Evolutionary conservation across 2,329 filamentous ascomycete species (phyloP), one percentile per base, ranked within the genome.

Genomic region (Aulographum hederae): DNA sequence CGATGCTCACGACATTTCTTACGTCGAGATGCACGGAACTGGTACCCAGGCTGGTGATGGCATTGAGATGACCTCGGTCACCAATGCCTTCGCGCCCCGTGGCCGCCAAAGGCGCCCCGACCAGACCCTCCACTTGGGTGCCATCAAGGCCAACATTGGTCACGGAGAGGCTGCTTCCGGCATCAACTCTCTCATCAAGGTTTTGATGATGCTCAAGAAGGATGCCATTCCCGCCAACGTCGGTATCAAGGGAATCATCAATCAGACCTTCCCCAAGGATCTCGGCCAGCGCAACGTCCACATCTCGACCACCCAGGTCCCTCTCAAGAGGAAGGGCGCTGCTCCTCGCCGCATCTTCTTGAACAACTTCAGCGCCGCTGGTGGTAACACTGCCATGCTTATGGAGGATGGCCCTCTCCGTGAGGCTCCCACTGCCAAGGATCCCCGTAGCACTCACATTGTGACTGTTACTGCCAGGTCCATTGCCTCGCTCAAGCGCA

Each of bases 21-120:
- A 86, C 45, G 73, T 92, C 6, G 82, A 91, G 53, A 82, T 89
- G 73, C 81, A 92, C 50, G 82, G 79, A 11, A 92, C 82, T 3
- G 82, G 82, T 19, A 92, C 80, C 0, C 79, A 89, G 50, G 80
- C 78, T 19, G 82, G 79, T 37, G 82, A 92, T 45, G 73, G 72
- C 5, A 77, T 72, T 3, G 84, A 93, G 50, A 85, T 86, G 75
- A 61, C 70, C 1, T 82, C 76, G 0, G 77, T 91, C 30, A 70
- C 73, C 15, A 61, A 67, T 30, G 59, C 67, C 14, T 77, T 76
- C 41, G 70, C 68, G 28, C 63, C 67, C 15, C 54, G 57, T 26
- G 58, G 62, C 43, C 60, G 62, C 31, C 46, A 15, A 37, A 19
- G 15, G 30, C 32, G 21, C 29, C 6, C 33, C 15, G 19, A 18